Percentiles rank a stretch among this genome's conserved stretches.
phyloP scores from a whole-genome alignment of 2,329 filamentous ascomycete genomes.

The Phyllachora maydis region DNA sequence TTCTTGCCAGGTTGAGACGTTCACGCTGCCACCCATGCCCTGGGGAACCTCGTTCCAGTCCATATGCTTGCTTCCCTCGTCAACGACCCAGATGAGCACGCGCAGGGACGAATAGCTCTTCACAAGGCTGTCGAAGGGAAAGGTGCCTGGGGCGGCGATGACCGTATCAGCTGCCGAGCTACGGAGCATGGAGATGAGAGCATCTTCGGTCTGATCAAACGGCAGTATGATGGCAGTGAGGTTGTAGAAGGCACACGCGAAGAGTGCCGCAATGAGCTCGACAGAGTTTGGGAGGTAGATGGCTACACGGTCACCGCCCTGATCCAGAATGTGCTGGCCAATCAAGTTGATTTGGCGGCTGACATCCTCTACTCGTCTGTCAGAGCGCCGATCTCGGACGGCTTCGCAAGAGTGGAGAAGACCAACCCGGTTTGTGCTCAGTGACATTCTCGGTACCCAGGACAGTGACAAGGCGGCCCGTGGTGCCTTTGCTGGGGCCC shows the following conservation, averaged over 20 bases:
- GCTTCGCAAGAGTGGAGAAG: constrained; percentile 1
- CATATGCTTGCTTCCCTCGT: constrained; percentile 76
- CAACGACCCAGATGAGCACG: constrained; percentile 80
- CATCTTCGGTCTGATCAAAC: constrained; percentile 52
- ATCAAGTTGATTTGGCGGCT: constrained; percentile 77
- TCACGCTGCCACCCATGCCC: constrained; percentile 51
- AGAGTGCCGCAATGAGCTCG: constrained; percentile 64
- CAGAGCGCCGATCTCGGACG: no score
- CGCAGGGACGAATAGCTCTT: constrained; percentile 50
- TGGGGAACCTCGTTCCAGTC: constrained; percentile 84
- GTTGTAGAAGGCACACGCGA: constrained; percentile 80
- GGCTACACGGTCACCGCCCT: constrained; percentile 57
- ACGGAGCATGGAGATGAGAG: constrained; percentile 50
- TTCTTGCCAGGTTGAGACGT: constrained; percentile 85
- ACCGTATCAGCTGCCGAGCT: constrained; percentile 60
- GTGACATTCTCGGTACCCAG: constrained; percentile 54
- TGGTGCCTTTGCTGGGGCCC: constrained; percentile 34
- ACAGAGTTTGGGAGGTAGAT: constrained; percentile 86
- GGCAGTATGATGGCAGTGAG: constrained; percentile 72
- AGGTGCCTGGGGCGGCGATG: constrained; percentile 67
- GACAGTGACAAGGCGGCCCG: constrained; percentile 59
- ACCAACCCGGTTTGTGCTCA: constrained; percentile 45
- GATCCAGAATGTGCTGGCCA: constrained; percentile 53
- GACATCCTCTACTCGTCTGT: constrained; percentile 32
- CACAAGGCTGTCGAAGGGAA: constrained; percentile 57